Evolutionary conservation across 345 rosid species (phyloP), one percentile per base, ranked within the genome.

Genomic region (Brassica incana): DNA sequence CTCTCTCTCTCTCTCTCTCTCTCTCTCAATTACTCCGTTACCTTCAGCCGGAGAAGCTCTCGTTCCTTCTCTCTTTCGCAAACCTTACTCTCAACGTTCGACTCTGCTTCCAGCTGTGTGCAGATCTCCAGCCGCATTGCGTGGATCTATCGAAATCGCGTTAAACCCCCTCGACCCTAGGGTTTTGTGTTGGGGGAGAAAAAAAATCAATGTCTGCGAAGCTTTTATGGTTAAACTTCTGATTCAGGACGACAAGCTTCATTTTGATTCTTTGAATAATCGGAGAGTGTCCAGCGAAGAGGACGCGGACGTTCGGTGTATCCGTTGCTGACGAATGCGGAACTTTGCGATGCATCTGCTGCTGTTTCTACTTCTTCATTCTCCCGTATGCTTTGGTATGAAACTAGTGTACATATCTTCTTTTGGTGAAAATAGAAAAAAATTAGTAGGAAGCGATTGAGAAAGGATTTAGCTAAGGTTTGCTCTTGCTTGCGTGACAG

Each of bases 51-150:
- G 80, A 72, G 70, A 76, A 76, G 72, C 50, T 58, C 64, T 71
- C 79, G 7, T 71, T 71, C 72, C n/a, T 71, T 71, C 73, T 80
- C 72, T 71, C 35, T 58, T 6, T 40, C 36, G 10, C 18, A 45
- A 14, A 8, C n/a, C 63, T 7, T 7, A 38, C 75, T 68, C 59
- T 6, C 7, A 25, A 40, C 56, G 23, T 7, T 36, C 66, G 35
- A 9, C 73, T 80, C 80, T 66, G 43, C 11, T 65, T 76, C 59
- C 20, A 10, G 8, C 64, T 56, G 20, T 65, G 69, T 70, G 72
- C 80, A 71, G 80, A 81, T 81, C 83, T 75, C 77, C 77, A 81
- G 77, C 88, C 92, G 92, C 89, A 76, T 87, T 88, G 85, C 78
- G 74, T 85, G 90, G 93, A 92, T 92, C 97, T 90, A 82, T 80